phyloP scores from a whole-genome alignment of 202 grass and related monocot genomes.

The Setaria italica region DNA sequence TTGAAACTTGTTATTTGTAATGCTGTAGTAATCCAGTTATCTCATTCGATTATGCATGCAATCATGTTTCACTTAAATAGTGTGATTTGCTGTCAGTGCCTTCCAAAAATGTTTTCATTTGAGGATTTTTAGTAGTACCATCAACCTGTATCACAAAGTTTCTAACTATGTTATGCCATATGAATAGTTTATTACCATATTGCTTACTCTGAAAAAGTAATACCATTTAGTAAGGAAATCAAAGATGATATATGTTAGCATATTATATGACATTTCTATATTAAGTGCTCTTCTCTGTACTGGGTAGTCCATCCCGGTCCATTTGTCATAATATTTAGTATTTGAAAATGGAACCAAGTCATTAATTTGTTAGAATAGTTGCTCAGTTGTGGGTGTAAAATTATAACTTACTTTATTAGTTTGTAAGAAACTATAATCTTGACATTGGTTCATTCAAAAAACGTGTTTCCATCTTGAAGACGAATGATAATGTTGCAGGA shows the following conservation, averaged over 20 bases:
- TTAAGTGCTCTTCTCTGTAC: not conserved
- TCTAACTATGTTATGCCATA: not conserved
- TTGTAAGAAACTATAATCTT: not conserved
- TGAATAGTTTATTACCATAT: not conserved
- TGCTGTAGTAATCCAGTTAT: not conserved
- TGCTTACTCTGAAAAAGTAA: not conserved
- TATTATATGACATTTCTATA: not conserved
- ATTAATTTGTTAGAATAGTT: constrained; percentile 6
- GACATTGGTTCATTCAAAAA: not conserved
- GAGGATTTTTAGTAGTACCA: not conserved
- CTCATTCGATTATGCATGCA: not conserved
- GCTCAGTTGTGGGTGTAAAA: not conserved
- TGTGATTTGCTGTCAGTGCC: not conserved
- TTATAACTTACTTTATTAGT: not conserved
- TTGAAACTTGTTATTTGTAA: not conserved
- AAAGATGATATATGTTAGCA: not conserved
- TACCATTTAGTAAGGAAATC: constrained; percentile 1
- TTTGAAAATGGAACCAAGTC: not conserved
- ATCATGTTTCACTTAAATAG: not conserved
- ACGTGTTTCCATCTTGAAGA: not conserved
- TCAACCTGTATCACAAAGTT: not conserved
- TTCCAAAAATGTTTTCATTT: not conserved
- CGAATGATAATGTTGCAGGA: not conserved
- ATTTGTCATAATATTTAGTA: constrained; percentile 2
- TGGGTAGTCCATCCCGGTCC: not conserved